These are phyloP conservation scores for Diaporthe ilicicola DNA, from an alignment of 2,329 filamentous ascomycete species.

Conservation along the genomic window DNA sequence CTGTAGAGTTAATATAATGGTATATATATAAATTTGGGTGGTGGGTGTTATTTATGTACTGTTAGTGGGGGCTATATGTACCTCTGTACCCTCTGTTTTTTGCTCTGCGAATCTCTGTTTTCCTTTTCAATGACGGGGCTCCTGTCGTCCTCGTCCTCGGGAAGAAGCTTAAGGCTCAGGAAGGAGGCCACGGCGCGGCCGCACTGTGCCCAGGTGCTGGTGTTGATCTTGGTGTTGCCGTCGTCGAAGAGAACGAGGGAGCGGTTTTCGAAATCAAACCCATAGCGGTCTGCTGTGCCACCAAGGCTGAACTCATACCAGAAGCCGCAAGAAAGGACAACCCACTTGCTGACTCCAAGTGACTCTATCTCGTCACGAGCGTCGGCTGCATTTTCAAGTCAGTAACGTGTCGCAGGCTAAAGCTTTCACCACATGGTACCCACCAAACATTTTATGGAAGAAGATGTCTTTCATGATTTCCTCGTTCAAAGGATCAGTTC, in stretches of 20 bases:
- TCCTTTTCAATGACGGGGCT: slow-evolving; percentile 31
- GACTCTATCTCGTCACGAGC: slow-evolving; percentile 48
- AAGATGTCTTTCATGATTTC: slow-evolving; percentile 27
- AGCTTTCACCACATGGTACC: slow-evolving; percentile 34
- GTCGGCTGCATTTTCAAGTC: background rate
- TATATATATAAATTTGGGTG: no score
- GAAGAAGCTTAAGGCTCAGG: slow-evolving; percentile 51
- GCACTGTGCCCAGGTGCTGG: slow-evolving; percentile 66
- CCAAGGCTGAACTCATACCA: slow-evolving; percentile 63
- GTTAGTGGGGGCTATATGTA: no score
- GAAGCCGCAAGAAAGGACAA: slow-evolving; percentile 53
- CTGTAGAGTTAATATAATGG: no score
- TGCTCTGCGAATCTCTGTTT: no score
- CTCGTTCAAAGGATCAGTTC: slow-evolving; percentile 37
- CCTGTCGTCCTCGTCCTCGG: slow-evolving; percentile 32
- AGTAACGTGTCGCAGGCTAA: background rate
- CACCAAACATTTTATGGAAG: slow-evolving; percentile 14
- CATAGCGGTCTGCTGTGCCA: slow-evolving; percentile 36
- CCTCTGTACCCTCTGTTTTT: no score
- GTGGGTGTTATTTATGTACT: no score
- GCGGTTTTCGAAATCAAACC: slow-evolving; percentile 39
- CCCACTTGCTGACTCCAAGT: slow-evolving; percentile 42
- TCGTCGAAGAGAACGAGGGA: slow-evolving; percentile 57
- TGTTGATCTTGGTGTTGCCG: slow-evolving; percentile 64
- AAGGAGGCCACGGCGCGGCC: slow-evolving; percentile 49